Base-by-base conservation (phyloP, 106 monocot species). In the Vanilla planifolia region DNA sequence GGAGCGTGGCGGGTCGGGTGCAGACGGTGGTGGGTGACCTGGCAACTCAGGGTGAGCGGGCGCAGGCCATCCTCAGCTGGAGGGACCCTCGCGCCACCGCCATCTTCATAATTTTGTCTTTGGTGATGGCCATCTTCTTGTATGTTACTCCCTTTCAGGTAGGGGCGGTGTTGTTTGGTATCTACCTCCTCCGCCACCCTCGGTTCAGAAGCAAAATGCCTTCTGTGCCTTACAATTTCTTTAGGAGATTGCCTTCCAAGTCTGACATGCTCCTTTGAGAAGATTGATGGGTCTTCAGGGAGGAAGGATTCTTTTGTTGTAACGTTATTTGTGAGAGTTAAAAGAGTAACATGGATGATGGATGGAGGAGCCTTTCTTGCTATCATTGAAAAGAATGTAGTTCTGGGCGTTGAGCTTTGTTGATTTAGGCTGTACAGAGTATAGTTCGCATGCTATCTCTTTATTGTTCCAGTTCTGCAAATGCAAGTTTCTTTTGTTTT, bases 11-110 rank as follows among this genome's bases (percentile, higher is more conserved):
- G 5, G 81, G 76, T 46, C 61, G 76, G 51, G 64, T 73, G 52
- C 81, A 81, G 67, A 81, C 76, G 11, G 81, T 82, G 25, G 73
- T 73, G 28, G 77, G 81, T 11, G 81, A 82, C 46, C 53, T 82
- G 21, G 81, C 81, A 3, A 82, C 81, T 5, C 81, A 82, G 40
- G 73, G 77, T 26, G 77, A 82, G 61, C 28, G 73, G 43, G 77
- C 69, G 39, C 73, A 77, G 48, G 73, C 81, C 14, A 7, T 82
- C 15, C 69, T 82, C 43, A 82, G 77, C 69, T 82, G 81, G 81
- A 68, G 77, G 45, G 81, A 82, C 48, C 81, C 81, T 21, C 53
- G 81, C 39, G 81, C 81, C 32, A 81, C 81, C 8, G 55, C 76
- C 10, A 77, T 81, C 43, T 76, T 76, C 68, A 72, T 81, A 19